Evolutionary conservation across 768 basidiomycete species (phyloP).

Genomic region (Naganishia vaughanmartiniae): DNA sequence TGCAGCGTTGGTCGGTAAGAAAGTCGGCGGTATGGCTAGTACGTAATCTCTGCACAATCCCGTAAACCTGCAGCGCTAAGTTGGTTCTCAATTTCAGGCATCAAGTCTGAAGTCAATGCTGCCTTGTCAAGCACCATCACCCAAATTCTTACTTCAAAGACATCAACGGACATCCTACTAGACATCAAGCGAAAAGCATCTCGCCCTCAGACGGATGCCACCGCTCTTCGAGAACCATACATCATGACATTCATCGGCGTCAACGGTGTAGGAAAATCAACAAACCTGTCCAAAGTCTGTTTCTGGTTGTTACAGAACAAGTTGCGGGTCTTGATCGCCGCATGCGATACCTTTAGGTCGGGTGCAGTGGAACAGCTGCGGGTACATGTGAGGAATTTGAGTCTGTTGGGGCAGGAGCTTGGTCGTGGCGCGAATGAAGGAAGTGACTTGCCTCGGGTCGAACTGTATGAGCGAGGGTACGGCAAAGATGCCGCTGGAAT

Average conservation of each 20-base stretch:
- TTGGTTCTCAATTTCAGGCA: constrained; percentile 59
- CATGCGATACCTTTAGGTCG: constrained; percentile 93
- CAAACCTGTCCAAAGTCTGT: constrained; percentile 95
- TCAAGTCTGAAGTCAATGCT: constrained; percentile 74
- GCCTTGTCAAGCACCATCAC: constrained; percentile 85
- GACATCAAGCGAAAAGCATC: constrained; percentile 82
- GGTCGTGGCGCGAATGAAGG: constrained; percentile 55
- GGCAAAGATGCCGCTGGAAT: constrained; percentile 99
- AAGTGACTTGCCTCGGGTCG: constrained; percentile 59
- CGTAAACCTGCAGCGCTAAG: constrained; percentile 7
- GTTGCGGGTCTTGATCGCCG: constrained; percentile 87
- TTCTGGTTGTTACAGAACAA: constrained; percentile 99
- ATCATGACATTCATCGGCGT: constrained; percentile 95
- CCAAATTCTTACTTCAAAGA: constrained; percentile 90
- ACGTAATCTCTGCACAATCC: constrained; percentile 41
- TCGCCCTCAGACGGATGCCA: constrained; percentile 56
- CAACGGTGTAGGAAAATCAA: constrained; percentile 98
- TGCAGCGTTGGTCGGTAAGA: constrained; percentile 81
- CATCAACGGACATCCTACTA: constrained; percentile 90
- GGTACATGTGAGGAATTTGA: constrained; percentile 91
- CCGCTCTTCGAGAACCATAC: constrained; percentile 68
- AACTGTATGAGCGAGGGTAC: constrained; percentile 93
- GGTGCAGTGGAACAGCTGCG: constrained; percentile 97
- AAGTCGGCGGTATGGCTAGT: constrained; percentile 87
- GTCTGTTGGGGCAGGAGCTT: constrained; percentile 66